Evolutionary conservation across 495 filamentous ascomycete genomes (phyloP), one percentile per base, ranked within the genome.

Genomic region (Lepidopterella palustris): DNA sequence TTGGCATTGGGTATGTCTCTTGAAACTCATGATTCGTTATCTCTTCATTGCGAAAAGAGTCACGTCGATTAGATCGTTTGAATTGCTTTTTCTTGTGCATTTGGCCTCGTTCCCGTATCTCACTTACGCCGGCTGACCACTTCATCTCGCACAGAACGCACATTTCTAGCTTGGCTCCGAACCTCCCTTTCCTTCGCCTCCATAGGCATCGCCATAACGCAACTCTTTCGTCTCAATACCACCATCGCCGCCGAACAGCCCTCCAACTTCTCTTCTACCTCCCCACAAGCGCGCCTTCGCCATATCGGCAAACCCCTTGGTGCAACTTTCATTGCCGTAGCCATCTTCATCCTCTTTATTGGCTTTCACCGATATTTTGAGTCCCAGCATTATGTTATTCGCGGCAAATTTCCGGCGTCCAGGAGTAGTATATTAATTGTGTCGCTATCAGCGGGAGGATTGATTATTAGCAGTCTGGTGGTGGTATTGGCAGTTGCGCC

Each of bases 171-270:
- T 51, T 98, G 93, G 93, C 82, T 98, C 48, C 84, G 93, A 47
- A 98, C 93, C 18, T 96, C 91, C 21, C 80, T 98, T 45, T 90
- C 92, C 49, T 98, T 98, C 70, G 95, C 93, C 35, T 90, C 86
- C 51, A 98, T 98, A 67, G 93, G 93, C 57, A 92, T 98, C 60
- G 93, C 92, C 53, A 84, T 98, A 51, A 97, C 95, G 1, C 93
- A 98, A 72, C 82, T 98, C 51, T 97, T 98, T 76, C 87, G 93
- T 25, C 84, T 97, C 48, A 96, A 95, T 78, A 87, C 82, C 24
- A 78, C 84, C 29, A 73, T 87, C 59, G 67, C 74, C 9, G 60
- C 70, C 20, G 65, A 70, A 21, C 60, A 63, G 53, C 28, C 53
- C 25, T 49, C 56, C 53, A 45, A 45, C 48, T 40, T 50, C 35